Conservation (phyloP, 345 rosid species). For the Syzygium aromaticum region DNA sequence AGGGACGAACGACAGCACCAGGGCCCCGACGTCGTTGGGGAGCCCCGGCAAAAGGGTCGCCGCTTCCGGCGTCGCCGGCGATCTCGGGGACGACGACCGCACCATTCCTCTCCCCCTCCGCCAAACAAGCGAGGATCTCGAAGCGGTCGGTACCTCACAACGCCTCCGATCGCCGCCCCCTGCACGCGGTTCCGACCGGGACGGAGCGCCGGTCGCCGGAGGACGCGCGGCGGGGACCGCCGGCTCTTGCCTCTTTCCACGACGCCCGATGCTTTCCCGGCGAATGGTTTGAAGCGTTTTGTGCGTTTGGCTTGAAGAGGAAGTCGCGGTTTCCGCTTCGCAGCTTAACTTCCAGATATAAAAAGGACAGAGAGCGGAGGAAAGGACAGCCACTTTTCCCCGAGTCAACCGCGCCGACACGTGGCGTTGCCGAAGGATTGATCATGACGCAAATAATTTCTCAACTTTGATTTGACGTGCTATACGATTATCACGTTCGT, state of each 20-base stretch:
- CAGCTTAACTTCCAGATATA: neutral
- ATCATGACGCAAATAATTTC: no score
- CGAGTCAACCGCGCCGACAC: neutral
- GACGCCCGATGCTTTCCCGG: neutral
- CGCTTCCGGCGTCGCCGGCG: slow-evolving; percentile 20
- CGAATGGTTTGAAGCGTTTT: neutral
- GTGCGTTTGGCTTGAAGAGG: neutral
- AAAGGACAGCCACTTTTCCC: neutral
- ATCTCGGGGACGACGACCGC: neutral
- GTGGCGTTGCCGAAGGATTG: neutral
- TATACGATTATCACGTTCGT: rapidly evolving
- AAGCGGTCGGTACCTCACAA: neutral
- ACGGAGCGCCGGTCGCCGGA: neutral
- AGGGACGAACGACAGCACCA: slow-evolving; percentile 57
- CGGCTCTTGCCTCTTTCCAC: neutral
- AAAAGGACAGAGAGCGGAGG: neutral
- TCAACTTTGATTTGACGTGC: no score
- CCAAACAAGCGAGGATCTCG: neutral
- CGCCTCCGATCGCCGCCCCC: neutral
- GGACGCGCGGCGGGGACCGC: neutral
- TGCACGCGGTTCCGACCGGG: neutral
- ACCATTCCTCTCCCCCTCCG: neutral
- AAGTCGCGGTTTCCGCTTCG: neutral
- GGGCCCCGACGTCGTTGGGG: slow-evolving; percentile 53
- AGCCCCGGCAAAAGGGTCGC: slow-evolving; percentile 60